phyloP scores from a whole-genome alignment of 345 rosid genomes.

The Lepidium sativum region DNA sequence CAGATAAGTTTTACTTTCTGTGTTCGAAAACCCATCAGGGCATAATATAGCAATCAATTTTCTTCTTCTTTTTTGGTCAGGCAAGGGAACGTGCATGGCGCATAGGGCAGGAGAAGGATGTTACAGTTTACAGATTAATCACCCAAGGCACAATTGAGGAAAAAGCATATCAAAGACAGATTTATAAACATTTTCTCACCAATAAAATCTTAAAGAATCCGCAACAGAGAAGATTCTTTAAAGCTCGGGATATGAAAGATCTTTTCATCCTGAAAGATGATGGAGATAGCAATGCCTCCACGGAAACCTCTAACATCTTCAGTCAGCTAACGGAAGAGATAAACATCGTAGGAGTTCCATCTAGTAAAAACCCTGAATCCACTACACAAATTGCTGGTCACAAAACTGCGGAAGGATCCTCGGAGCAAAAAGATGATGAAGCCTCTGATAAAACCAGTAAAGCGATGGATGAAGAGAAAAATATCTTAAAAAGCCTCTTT shows the following conservation, averaged over 20 bases:
- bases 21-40: not conserved
- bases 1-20: constrained; percentile 44
- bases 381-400: constrained; percentile 16
- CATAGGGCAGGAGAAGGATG: constrained; percentile 90
- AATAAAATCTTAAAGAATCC: constrained; percentile 93
- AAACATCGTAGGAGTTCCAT: constrained; percentile 48
- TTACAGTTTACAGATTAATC: constrained; percentile 85
- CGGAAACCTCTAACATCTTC: constrained; percentile 85
- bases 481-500: constrained; percentile 71
- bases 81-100: constrained; percentile 99
- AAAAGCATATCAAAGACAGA: constrained; percentile 93
- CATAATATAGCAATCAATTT: not conserved
- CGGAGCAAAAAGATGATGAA: constrained; percentile 42
- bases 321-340: constrained; percentile 74
- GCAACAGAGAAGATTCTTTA: constrained; percentile 87
- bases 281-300: constrained; percentile 45
- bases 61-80: constrained; percentile 26
- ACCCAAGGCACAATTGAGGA: constrained; percentile 95
- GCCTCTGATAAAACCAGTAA: constrained; percentile 31
- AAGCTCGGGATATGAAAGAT: constrained; percentile 96
- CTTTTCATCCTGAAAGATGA: constrained; percentile 73
- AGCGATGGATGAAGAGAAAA: constrained; percentile 60
- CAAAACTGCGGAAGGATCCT: constrained; percentile 31
- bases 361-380: constrained; percentile 24
- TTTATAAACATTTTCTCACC: constrained; percentile 94